A percentile compares a stretch with the other conserved stretches of the same genome.
Conservation (phyloP, 23 red algal species). For the Gracilaria caudata region DNA sequence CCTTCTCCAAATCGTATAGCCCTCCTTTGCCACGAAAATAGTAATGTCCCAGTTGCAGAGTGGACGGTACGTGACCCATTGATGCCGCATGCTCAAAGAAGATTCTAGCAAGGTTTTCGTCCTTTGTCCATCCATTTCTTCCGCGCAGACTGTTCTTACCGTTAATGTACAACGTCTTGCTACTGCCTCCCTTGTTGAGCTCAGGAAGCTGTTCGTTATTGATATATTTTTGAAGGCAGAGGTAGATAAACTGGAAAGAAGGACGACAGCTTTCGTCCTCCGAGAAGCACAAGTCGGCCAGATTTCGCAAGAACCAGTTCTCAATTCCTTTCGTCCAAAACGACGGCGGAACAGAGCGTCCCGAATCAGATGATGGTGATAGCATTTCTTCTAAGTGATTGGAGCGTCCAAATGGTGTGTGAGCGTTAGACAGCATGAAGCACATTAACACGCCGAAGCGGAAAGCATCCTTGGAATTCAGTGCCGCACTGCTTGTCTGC, state of each 20-base stretch:
- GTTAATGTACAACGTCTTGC: not conserved
- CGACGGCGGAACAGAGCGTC: not conserved
- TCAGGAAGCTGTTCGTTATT: not conserved
- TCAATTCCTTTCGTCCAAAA: conserved; percentile 1
- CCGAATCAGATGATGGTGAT: not conserved
- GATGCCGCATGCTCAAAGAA: not conserved
- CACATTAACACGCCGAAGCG: conserved; percentile 24
- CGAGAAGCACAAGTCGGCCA: conserved; percentile 1
- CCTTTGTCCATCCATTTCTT: conserved; percentile 7
- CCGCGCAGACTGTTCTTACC: not conserved
- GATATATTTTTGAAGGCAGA: not conserved
- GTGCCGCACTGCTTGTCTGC: not conserved
- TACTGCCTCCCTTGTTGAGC: not conserved
- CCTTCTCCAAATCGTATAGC: conserved; percentile 20
- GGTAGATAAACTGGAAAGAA: not conserved
- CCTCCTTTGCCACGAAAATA: conserved; percentile 22
- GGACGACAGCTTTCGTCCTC: conserved; percentile 4
- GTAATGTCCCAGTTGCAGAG: conserved; percentile 23
- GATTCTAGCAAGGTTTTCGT: not conserved
- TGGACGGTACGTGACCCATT: not conserved
- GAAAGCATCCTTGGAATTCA: not conserved
- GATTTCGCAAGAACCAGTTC: not conserved
- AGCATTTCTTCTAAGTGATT: not conserved
- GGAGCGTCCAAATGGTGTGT: not conserved
- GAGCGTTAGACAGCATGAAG: conserved; percentile 4